Base-by-base conservation (phyloP, 768 basidiomycete genomes). In the Boletus sp. region DNA sequence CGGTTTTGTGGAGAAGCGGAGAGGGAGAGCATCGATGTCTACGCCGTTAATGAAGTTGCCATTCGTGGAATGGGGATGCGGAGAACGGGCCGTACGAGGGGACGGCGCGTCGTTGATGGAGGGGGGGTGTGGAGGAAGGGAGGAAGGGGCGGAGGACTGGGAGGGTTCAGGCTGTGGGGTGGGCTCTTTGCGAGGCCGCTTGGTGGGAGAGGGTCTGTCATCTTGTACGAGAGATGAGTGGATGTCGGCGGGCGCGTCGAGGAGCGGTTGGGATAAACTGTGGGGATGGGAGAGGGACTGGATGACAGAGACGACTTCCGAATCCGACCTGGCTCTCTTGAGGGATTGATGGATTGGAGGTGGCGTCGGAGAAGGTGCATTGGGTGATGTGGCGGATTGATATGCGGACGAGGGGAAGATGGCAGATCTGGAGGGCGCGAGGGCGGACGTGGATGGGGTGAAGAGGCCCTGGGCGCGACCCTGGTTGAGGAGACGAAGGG, bases 381-480 rank as follows among this genome's bases (percentile, higher is more conserved):
- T 81, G 17, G 80, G 79, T 32, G 78, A 73, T 63, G 81, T 81
- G 42, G 73, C 73, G 50, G 72, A 65, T 60, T 77, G 72, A 56
- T 77, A 80, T 12, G 81, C 78, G 33, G 76, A 77, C 49, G 85
- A 86, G 36, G 86, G 81, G 57, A 82, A 81, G 40, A 78, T 79
- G 55, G 80, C 71, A 45, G 76, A 69, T 54, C 80, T 76, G 61
- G 79, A 71, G 32, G 68, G 64, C 49, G 74, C 72, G 53, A 81
- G 71, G 59, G 79, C 78, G 52, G 90, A 87, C 10, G 92, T 91
- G 20, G 90, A 90, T 4, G 90, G 90, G 28, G 90, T 92, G 69
- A 92, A 92, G 30, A 92, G 79, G 57, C 90, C 90, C 75, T 92
- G 90, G 0, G 90, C 90, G 57, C 90, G 84, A 57, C 90, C 90